Evolutionary conservation across 495 filamentous ascomycete genomes (phyloP), one percentile per base, ranked within the genome.

Genomic region (Articulospora tetracladia): DNA sequence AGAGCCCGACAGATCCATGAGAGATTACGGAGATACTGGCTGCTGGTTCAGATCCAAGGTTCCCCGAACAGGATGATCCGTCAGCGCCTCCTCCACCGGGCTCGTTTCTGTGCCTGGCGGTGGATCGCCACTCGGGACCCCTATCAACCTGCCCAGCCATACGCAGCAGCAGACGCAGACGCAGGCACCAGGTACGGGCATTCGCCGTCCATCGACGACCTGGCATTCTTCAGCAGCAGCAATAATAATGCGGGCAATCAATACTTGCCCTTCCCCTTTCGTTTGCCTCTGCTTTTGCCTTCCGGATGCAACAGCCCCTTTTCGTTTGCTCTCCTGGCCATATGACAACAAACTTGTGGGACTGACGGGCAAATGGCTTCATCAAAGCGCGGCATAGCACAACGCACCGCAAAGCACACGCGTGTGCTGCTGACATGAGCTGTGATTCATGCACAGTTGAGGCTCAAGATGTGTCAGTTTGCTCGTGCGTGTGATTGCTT

Each of bases 381-480:
- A 17, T 44, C 39, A 44, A 44, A 44, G 39, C 39, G 39, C 39
- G n/a, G 7, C 30, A 15, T 44, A n/a, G 3, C 39, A 19, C 3
- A 44, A n/a, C 39, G 15, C 39, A 17, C 8, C 39, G 30, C 30
- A 34, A 34, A 34, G 30, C 30, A 34, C 30, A 34, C 7, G 15
- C 7, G 30, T 15, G 15, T 34, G 30, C 30, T 34, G 30, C 30
- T 34, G 30, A 34, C 30, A 6, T 34, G 30, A 34, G 6, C 15
- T 34, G 30, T 34, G 30, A 34, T 48, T 48, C 44, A 48, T 50
- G 47, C 47, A 50, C 25, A 25, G 4, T 50, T 50, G 47, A 50
- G 47, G 47, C 23, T 50, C 47, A 25, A 25, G 47, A 25, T 50
- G 47, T 50, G 25, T 25, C 47, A 50, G 25, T n/a, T 19, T 44